phyloP scores from a whole-genome alignment of 2,329 filamentous ascomycete species.

The Ophiostoma montium region DNA sequence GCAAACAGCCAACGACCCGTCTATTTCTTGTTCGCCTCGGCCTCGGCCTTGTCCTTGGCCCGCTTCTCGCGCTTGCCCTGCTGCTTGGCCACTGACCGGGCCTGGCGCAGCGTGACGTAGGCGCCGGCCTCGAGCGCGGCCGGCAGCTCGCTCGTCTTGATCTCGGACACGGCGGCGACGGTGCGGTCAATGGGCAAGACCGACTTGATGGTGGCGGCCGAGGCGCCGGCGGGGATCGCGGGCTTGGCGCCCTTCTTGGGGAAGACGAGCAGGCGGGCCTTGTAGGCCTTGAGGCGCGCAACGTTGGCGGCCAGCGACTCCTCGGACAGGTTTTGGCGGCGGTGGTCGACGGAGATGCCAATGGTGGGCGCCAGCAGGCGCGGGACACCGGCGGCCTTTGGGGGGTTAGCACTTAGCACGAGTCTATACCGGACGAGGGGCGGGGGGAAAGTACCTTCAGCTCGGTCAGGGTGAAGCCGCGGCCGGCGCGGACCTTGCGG shows the following conservation, averaged over 20 bases:
- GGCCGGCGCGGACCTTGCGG: constrained; percentile 88
- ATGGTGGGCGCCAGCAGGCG: constrained; percentile 89
- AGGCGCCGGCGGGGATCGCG: constrained; percentile 74
- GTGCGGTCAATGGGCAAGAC: constrained; percentile 61
- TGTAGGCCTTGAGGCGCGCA: constrained; percentile 95
- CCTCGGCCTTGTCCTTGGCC: constrained; percentile 73
- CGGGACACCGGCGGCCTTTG: constrained; percentile 89
- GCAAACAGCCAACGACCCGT: background rate
- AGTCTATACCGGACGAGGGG: background rate
- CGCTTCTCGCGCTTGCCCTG: constrained; percentile 86
- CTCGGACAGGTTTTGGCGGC: constrained; percentile 93
- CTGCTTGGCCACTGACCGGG: constrained; percentile 70
- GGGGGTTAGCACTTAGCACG: background rate
- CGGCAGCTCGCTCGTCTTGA: constrained; percentile 72
- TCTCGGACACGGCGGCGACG: constrained; percentile 51
- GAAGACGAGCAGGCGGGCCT: constrained; percentile 91
- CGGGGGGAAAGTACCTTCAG: constrained; percentile 64
- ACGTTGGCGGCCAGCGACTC: constrained; percentile 93
- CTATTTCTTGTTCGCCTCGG: constrained; percentile 79
- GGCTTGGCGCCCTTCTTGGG: constrained; percentile 91
- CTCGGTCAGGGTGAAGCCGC: constrained; percentile 95
- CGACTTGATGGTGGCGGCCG: constrained; percentile 39
- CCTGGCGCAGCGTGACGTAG: constrained; percentile 71
- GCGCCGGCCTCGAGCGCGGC: constrained; percentile 64
- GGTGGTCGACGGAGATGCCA: constrained; percentile 91